Percentiles rank a stretch among this genome's conserved stretches.
Evolutionary conservation across 2,329 filamentous ascomycete genomes (phyloP).

Genomic region (Sporothrix variecibatus): DNA sequence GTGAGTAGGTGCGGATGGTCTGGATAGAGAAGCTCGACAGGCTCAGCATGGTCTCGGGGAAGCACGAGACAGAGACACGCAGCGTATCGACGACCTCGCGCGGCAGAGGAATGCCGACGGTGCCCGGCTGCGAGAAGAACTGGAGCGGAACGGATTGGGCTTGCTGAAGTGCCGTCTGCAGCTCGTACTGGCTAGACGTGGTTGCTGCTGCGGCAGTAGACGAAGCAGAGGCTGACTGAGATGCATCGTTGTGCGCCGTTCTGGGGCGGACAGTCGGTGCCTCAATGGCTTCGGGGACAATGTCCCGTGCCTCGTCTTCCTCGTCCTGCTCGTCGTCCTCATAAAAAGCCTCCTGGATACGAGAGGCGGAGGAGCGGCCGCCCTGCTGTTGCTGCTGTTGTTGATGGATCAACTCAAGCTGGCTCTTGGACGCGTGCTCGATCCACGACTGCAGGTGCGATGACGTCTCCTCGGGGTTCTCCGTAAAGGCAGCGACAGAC

Average conservation of each 20-base stretch:
- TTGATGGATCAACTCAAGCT: slow-evolving; percentile 5
- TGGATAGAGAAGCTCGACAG: slow-evolving; percentile 58
- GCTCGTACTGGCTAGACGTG: background rate
- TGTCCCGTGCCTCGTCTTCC: background rate
- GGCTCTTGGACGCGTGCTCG: slow-evolving; percentile 20
- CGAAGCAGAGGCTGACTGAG: background rate
- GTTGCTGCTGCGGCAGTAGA: background rate
- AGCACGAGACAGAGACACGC: slow-evolving; percentile 55
- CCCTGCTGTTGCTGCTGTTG: background rate
- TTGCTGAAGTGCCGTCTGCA: background rate
- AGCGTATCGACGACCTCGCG: slow-evolving; percentile 57
- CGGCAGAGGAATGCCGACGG: slow-evolving; percentile 48
- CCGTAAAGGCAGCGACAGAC: background rate
- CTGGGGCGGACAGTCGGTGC: background rate
- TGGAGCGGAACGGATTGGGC: slow-evolving; percentile 2
- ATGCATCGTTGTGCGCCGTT: background rate
- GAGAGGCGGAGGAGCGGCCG: background rate
- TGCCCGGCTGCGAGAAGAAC: slow-evolving; percentile 2
- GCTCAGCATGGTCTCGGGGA: slow-evolving; percentile 61
- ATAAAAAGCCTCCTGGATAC: background rate
- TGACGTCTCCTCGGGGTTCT: slow-evolving; percentile 23
- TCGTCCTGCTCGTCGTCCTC: background rate
- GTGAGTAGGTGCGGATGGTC: slow-evolving; percentile 58
- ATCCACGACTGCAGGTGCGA: slow-evolving; percentile 27
- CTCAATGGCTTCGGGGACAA: background rate